These are phyloP conservation scores for Cercophora sp. DNA, from an alignment of 495 filamentous ascomycete genomes.

Conservation along the genomic window DNA sequence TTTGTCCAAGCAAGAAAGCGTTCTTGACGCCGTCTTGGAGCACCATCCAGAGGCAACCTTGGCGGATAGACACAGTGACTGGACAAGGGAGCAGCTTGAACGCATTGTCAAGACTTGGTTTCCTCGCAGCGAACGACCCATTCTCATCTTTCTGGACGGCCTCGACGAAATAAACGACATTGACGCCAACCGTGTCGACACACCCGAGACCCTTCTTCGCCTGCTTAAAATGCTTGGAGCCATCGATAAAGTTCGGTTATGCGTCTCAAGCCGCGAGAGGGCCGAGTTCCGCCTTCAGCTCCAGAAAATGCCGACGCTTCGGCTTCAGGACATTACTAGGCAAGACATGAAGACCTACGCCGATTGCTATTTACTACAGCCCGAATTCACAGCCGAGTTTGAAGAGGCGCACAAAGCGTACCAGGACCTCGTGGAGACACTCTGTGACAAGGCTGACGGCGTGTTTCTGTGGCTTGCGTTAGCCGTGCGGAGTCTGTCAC, in stretches of 20 bases:
- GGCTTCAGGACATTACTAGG: conserved; percentile 30
- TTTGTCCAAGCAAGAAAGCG: conserved; percentile 7
- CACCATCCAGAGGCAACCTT: background rate
- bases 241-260: conserved; percentile 11
- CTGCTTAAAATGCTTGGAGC: background rate
- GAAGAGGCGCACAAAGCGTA: background rate
- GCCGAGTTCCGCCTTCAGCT: conserved; percentile 7
- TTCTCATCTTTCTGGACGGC: conserved; percentile 22
- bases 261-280: conserved; percentile 19
- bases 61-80: conserved; percentile 13
- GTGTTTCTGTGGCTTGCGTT: conserved; percentile 44
- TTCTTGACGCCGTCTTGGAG: conserved; percentile 12
- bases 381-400: background rate
- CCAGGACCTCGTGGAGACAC: conserved; percentile 6
- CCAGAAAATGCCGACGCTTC: conserved; percentile 8
- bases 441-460: conserved; percentile 28
- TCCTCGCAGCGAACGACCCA: conserved; percentile 1
- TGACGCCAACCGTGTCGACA: background rate
- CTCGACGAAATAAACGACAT: conserved; percentile 17
- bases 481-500: conserved; percentile 26
- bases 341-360: conserved; percentile 32
- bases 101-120: conserved; percentile 1
- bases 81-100: conserved; percentile 11
- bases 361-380: conserved; percentile 14
- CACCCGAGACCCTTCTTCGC: conserved; percentile 2